Evolutionary conservation across 2,329 filamentous ascomycete species (phyloP), one percentile per base, ranked within the genome.

Genomic region (Taxawa tesnikishii): DNA sequence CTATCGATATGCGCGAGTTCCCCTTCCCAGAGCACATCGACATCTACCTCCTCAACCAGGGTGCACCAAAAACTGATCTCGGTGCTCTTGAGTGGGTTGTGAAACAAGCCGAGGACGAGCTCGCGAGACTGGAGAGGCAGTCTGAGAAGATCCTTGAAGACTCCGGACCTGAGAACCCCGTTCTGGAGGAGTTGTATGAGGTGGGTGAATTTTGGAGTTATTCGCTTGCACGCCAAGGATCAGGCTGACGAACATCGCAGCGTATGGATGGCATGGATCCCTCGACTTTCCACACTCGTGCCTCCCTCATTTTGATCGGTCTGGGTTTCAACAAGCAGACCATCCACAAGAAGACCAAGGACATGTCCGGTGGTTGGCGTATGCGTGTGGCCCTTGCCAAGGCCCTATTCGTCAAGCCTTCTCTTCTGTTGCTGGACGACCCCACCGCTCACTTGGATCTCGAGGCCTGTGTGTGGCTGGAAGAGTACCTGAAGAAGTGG

Each of bases 401-500:
- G 71, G 90, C 90, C 36, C 79, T 98, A 32, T 98, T 98, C 68
- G 88, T 98, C 65, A 93, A 92, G 73, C 90, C 92, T 21, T 90
- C 85, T 12, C 72, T 98, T 36, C 76, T 98, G 31, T 73, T 98
- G 45, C 85, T 98, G 51, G 90, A 98, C 58, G 90, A 98, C 68
- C 90, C 90, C 26, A 98, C 90, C 44, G 90, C 90, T 54, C 90
- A 98, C 75, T 82, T 98, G 75, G 90, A 98, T 70, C 73, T 98
- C 50, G 90, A 98, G 63, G 90, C 92, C 47, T 98, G 90, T 57
- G 90, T 98, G 76, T 98, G 90, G 90, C 70, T 98, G 38, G 92
- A 98, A 67, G 90, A 98, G 66, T 98, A 98, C 65, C 63, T 98
- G 50, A 96, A 96, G 77, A 96, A 94, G 70, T 98, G 90, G 90